Evolutionary conservation across 2,329 filamentous ascomycete genomes (phyloP), one percentile per base, ranked within the genome.

Genomic region (Fusarium nematophilum): DNA sequence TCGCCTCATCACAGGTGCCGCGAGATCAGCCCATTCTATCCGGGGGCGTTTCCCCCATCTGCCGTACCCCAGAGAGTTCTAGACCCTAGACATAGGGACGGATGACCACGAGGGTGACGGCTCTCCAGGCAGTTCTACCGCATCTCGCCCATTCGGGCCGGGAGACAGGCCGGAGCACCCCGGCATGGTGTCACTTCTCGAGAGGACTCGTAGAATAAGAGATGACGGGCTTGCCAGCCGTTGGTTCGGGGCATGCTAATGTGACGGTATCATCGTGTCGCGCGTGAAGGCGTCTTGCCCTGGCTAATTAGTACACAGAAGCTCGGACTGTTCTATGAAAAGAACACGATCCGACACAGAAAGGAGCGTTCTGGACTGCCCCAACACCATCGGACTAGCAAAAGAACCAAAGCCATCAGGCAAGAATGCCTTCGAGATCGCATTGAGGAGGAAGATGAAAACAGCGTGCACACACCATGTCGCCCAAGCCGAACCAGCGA

Each of bases 201-300:
- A 21, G 21, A 21, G 21, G 21, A 21, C 21, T 21, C n/a, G n/a
- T n/a, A n/a, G n/a, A n/a, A n/a, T n/a, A n/a, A n/a, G n/a, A n/a
- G n/a, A n/a, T n/a, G n/a, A n/a, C n/a, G n/a, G n/a, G n/a, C n/a
- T n/a, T n/a, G n/a, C n/a, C n/a, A 21, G 21, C 21, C 6, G 21
- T 21, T 21, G 21, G 21, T 21, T 21, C 21, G 21, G 21, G 21
- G 21, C 17, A 25, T 31, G 18, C 21, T 31, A 47, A 51, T 64
- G 18, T 7, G 42, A 64, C 44, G 45, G 50, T 63, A 61, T 29
- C 33, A 48, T 48, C 43, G 43, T 36, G 43, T 23, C 15, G 25
- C 33, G 15, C 21, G 25, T 5, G 30, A 21, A 17, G 21, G 13
- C 30, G 14, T 17, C 21, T 23, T 38, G 33, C 14, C 33, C 33